These are phyloP conservation scores for Candida boleticola DNA, from an alignment of 805 yeast species.

Conservation along the genomic window DNA sequence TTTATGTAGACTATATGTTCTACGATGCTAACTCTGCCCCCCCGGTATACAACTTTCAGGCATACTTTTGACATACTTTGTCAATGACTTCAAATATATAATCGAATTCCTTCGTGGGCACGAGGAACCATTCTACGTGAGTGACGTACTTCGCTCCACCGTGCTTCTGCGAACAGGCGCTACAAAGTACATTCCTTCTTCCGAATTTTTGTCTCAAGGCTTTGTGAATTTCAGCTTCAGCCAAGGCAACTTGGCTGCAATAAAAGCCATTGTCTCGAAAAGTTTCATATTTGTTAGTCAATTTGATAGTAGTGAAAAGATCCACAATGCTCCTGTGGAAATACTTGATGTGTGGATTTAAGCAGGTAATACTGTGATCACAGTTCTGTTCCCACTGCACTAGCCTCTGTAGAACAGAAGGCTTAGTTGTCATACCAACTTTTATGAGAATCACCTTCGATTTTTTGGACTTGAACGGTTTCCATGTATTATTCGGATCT, in stretches of 20 bases:
- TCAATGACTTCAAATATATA: conserved; percentile 34
- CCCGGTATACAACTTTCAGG: too few species aligned
- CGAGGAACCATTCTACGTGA: conserved; percentile 58
- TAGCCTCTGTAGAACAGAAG: conserved; percentile 37
- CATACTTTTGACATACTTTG: conserved; percentile 14
- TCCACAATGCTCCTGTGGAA: conserved; percentile 4
- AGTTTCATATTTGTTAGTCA: conserved; percentile 9
- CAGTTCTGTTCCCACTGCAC: conserved; percentile 55
- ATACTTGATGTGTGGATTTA: conserved; percentile 28
- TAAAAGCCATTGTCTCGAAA: conserved; percentile 36
- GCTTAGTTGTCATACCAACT: conserved; percentile 52
- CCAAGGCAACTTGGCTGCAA: conserved; percentile 25
- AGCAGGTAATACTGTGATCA: conserved; percentile 40
- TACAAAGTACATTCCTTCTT: conserved; percentile 47
- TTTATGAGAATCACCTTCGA: conserved; percentile 43
- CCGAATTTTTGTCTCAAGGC: conserved; percentile 41
- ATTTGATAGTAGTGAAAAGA: background rate
- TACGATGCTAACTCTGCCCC: too few species aligned
- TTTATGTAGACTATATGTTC: too few species aligned
- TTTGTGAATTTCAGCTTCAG: conserved; percentile 45
- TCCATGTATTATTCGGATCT: conserved; percentile 29
- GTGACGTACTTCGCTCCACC: conserved; percentile 4
- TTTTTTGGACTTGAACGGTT: conserved; percentile 33
- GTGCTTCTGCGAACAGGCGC: conserved; percentile 32
- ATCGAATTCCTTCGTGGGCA: conserved; percentile 42